Percentiles rank a stretch among this genome's conserved stretches.
phyloP scores from a whole-genome alignment of 2,329 filamentous ascomycete species.

The Phoma sp. region DNA sequence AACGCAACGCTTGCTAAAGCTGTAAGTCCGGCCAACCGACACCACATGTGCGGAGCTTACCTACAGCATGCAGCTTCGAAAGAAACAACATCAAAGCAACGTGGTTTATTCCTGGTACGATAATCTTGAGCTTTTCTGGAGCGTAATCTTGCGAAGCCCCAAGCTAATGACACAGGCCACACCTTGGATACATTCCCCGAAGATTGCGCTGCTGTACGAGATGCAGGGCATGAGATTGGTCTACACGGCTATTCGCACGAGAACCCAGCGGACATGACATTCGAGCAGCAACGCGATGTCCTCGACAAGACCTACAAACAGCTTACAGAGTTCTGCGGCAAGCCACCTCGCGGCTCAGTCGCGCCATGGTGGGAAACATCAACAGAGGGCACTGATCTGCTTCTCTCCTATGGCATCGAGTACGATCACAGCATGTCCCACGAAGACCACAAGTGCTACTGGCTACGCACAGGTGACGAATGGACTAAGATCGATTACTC shows the following conservation, averaged over 20 bases:
- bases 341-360: slow-evolving; percentile 73
- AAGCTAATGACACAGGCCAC: slow-evolving; percentile 47
- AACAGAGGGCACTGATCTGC: slow-evolving; percentile 68
- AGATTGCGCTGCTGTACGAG: slow-evolving; percentile 65
- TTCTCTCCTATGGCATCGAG: slow-evolving; percentile 70
- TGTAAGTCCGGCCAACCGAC: slow-evolving; percentile 49
- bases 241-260: slow-evolving; percentile 77
- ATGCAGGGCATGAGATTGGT: slow-evolving; percentile 70
- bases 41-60: not conserved
- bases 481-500: slow-evolving; percentile 73
- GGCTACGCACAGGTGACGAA: slow-evolving; percentile 65
- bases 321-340: slow-evolving; percentile 72
- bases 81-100: slow-evolving; percentile 66
- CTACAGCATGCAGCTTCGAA: not conserved
- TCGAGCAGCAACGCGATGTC: slow-evolving; percentile 77
- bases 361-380: slow-evolving; percentile 79
- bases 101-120: slow-evolving; percentile 63
- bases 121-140: not conserved
- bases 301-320: slow-evolving; percentile 76
- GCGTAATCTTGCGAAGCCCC: too few species aligned
- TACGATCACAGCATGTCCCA: slow-evolving; percentile 73
- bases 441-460: slow-evolving; percentile 69
- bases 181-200: slow-evolving; percentile 71
- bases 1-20: slow-evolving; percentile 69
- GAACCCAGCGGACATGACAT: slow-evolving; percentile 73